Evolutionary conservation across 768 basidiomycete genomes (phyloP), one percentile per base, ranked within the genome.

Genomic region (Trametes elegans): DNA sequence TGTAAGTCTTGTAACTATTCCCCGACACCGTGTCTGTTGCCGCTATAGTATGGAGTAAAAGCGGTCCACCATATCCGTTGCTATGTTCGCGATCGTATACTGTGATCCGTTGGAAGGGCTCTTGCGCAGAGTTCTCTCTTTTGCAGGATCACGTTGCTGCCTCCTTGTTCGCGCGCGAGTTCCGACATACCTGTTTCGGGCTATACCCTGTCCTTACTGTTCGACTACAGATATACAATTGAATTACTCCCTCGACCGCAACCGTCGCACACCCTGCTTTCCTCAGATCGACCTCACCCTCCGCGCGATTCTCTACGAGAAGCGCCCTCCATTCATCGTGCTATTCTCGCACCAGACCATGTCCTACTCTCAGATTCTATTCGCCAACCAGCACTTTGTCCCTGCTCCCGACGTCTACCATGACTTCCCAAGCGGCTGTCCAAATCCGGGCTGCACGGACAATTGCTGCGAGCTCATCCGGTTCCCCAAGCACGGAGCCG

Each of bases 281-380:
- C 88, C 88, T 5, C 88, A 90, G 69, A 86, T 90, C 70, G 88
- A 90, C 70, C 79, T 90, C 55, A 82, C 83, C 31, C 76, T 90
- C 49, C 85, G 88, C 34, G 87, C 87, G 11, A 84, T 90, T 62
- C 75, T 90, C 3, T 78, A 83, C 72, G 87, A 90, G 69, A 88
- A 88, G 64, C 79, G 76, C 45, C 88, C 88, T 5, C 87, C 84
- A 32, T 90, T 90, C 68, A 74, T 90, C 62, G 78, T 90, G 41
- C 77, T 90, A 58, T 89, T 90, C 70, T 90, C 87, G 24, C 86
- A 87, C 64, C 87, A 89, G 66, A 85, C 85, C 26, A 86, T 85
- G 9, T 89, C 88, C 14, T 90, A 88, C 61, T 89, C 88, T 29
- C 87, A 88, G 70, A 88, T 90, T 58, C 79, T 90, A 67, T 90